Conservation (phyloP, 73 alveolate species). For the Paramecium octaurelia region DNA sequence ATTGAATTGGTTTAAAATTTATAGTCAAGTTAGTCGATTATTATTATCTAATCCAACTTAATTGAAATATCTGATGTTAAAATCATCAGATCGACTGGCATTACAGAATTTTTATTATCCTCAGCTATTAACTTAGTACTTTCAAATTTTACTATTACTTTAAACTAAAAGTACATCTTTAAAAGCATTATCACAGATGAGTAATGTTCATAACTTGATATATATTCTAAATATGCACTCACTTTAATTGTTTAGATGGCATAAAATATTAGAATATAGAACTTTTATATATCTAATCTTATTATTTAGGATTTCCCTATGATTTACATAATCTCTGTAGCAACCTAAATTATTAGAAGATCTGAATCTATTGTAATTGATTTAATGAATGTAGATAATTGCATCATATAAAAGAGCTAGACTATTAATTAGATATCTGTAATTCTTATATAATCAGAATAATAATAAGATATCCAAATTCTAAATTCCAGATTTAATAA, state of each 20-base stretch:
- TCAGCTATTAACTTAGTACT: not conserved
- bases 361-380: not conserved
- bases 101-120: not conserved
- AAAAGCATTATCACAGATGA: not conserved
- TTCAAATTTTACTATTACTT: not conserved
- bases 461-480: not conserved
- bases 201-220: not conserved
- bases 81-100: not conserved
- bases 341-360: not conserved
- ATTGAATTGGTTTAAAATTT: not conserved
- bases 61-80: not conserved
- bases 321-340: not conserved
- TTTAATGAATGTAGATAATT: not conserved
- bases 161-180: not conserved
- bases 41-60: not conserved
- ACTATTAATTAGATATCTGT: not conserved
- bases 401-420: not conserved
- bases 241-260: not conserved
- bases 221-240: not conserved
- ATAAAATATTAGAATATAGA: not conserved
- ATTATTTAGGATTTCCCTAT: not conserved
- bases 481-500: not conserved
- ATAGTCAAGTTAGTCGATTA: not conserved
- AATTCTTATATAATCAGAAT: not conserved
- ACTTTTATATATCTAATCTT: not conserved